Base-by-base conservation (phyloP, 805 yeast genomes). In the Priceomyces carsonii region DNA sequence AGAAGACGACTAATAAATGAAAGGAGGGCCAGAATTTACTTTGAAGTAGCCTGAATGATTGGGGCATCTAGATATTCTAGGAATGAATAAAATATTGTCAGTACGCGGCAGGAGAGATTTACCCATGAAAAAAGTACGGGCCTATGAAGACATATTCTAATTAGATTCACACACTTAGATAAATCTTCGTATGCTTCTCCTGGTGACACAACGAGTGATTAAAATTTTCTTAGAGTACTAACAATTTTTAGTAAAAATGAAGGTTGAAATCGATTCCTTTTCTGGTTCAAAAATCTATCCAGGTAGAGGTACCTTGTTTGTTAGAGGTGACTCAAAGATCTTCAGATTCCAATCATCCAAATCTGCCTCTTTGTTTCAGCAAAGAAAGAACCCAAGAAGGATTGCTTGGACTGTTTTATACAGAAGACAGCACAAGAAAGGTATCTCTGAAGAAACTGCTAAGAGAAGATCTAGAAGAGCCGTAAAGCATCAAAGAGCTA, bases 331-430 rank as follows among this genome's bases (percentile, higher is more conserved):
- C 88, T 90, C 98, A 69, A 93, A 93, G 83, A 75, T 90, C 66
- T 93, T 93, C 95, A 90, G 99, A 83, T 93, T 93, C 93, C 95
- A 85, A 74, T 82, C 86, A 73, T 85, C 97, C 59, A 93, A 93
- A 79, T 81, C 95, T 68, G 91, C 95, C 63, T 89, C 98, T 69
- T 84, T 93, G 66, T 93, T 93, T 93, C 82, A 83, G 69, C 99
- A 93, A 82, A 89, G 97, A 85, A 93, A 93, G 95, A 93, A 93
- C 90, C 99, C 99, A 79, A 90, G 99, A 84, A 86, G 96, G 83
- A 82, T 93, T 71, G 82, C 98, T 53, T 93, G 99, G 99, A 93
- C 99, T 57, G 97, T 91, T 66, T 82, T 93, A 64, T 93, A 79
- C 91, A 91, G 99, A 84, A 87, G 95, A 79, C 96, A 91, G 79